A percentile compares a stretch with the other conserved stretches of the same genome.
Conservation (phyloP, 768 basidiomycete genomes). For the Cyclocybe aegerita region DNA sequence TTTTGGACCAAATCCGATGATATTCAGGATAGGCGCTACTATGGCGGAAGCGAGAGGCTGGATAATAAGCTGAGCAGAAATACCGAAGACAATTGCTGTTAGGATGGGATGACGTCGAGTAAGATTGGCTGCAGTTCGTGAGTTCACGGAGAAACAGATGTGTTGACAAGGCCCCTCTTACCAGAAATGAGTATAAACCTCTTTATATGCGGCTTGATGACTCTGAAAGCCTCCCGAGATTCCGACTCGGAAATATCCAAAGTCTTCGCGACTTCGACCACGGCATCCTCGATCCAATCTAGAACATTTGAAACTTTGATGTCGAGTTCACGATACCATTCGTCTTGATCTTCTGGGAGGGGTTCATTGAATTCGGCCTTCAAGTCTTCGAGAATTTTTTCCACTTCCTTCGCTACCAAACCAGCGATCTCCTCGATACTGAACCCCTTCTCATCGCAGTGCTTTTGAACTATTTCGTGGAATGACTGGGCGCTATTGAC, state of each 20-base stretch:
- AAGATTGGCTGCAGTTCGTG: no score
- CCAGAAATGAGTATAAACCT: slow-evolving; percentile 23
- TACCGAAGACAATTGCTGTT: no score
- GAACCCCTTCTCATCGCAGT: neutral
- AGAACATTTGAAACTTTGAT: slow-evolving; percentile 19
- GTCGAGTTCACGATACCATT: slow-evolving; percentile 24
- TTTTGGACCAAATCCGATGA: no score
- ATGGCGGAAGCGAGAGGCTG: no score
- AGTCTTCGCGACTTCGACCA: slow-evolving; percentile 21
- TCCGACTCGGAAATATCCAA: slow-evolving; percentile 23
- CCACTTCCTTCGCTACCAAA: slow-evolving; percentile 18
- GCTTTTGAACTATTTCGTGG: neutral
- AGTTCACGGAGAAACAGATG: no score
- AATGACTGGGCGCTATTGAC: slow-evolving; percentile 12
- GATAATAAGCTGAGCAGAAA: no score
- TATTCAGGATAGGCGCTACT: no score
- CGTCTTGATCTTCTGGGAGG: slow-evolving; percentile 23
- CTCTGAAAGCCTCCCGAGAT: slow-evolving; percentile 17
- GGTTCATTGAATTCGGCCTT: slow-evolving; percentile 30
- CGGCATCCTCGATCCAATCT: slow-evolving; percentile 20
- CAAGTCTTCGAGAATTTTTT: slow-evolving; percentile 17
- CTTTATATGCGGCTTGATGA: slow-evolving; percentile 22
- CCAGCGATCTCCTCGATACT: slow-evolving; percentile 12
- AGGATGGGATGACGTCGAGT: no score
- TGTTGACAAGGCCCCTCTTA: neutral